Conservation (phyloP, 306 rosid species). For the Alnus glutinosa region DNA sequence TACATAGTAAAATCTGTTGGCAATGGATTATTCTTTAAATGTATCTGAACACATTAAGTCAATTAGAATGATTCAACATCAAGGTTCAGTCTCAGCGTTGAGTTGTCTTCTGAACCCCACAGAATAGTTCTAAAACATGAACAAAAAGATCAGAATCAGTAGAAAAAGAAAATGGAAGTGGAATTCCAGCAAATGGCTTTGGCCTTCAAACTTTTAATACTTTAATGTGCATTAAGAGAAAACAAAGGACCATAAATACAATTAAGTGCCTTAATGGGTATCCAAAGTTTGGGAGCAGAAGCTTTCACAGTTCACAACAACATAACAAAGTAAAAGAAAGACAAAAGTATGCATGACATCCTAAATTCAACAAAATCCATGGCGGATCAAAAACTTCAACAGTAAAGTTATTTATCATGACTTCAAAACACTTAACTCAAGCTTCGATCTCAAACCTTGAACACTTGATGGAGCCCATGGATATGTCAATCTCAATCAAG, state of each 20-base stretch:
- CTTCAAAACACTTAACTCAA: slow-evolving; percentile 25
- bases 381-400: slow-evolving; percentile 41
- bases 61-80: background rate
- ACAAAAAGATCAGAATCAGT: background rate
- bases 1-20: background rate
- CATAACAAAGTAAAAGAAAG: slow-evolving; percentile 29
- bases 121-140: background rate
- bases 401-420: slow-evolving; percentile 6
- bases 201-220: slow-evolving; percentile 28
- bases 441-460: slow-evolving; percentile 91
- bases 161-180: slow-evolving; percentile 4
- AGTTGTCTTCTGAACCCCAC: slow-evolving; percentile 18
- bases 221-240: slow-evolving; percentile 41
- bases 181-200: slow-evolving; percentile 25
- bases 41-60: too few species aligned
- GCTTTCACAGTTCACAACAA: slow-evolving; percentile 26
- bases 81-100: slow-evolving; percentile 4
- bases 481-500: slow-evolving; percentile 86
- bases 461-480: slow-evolving; percentile 93
- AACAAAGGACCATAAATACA: slow-evolving; percentile 35
- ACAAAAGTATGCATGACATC: slow-evolving; percentile 26
- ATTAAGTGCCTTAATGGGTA: slow-evolving; percentile 40
- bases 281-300: slow-evolving; percentile 52
- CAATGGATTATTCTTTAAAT: background rate
- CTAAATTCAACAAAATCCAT: slow-evolving; percentile 48